Evolutionary conservation across 257 asterid genomes (phyloP).

Genomic region (Solanum megistacrolobum): DNA sequence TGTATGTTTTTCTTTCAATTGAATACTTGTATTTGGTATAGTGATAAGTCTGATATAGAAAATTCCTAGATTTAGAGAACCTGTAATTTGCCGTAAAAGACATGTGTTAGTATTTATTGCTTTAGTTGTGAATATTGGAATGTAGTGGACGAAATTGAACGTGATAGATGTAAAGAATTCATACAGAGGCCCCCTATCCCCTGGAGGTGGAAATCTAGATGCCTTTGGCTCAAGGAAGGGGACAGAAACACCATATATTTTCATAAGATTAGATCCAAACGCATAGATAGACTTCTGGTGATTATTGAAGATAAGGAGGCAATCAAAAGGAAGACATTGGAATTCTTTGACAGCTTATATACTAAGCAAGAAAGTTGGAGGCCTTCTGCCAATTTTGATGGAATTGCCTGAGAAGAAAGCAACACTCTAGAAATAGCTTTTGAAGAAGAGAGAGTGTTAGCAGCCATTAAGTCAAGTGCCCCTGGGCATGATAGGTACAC

Average conservation of each 20-base stretch:
- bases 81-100: background rate
- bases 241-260: background rate
- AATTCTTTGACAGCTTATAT: background rate
- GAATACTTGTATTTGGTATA: background rate
- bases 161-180: background rate
- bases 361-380: background rate
- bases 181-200: background rate
- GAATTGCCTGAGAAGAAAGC: background rate
- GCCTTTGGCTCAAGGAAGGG: background rate
- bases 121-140: background rate
- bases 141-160: background rate
- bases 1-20: background rate
- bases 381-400: background rate
- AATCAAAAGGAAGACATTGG: background rate
- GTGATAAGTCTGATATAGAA: background rate
- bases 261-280: background rate
- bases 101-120: background rate
- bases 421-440: background rate
- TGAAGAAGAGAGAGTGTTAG: background rate
- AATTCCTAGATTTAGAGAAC: background rate
- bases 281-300: background rate
- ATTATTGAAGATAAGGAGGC: background rate
- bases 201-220: background rate
- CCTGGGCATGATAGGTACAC: background rate
- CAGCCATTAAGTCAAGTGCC: background rate